Conservation (phyloP, 116 monocot species). For the Cymodocea nodosa region DNA sequence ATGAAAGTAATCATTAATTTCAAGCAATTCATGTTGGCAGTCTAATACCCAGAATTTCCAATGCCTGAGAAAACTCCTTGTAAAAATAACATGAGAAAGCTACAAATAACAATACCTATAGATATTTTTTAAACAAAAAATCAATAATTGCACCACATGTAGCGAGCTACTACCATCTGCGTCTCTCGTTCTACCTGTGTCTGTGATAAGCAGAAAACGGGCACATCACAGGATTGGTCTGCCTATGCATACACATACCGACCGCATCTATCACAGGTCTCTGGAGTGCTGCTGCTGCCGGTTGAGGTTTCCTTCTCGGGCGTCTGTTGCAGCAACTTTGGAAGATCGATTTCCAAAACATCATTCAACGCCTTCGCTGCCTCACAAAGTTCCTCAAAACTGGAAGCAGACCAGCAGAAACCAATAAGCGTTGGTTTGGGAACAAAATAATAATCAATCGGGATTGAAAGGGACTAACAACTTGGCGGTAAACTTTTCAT, state of each 20-base stretch:
- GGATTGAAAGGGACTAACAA: not conserved
- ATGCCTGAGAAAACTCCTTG: too few species aligned
- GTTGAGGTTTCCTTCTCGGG: constrained; percentile 3
- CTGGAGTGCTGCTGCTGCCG: not conserved
- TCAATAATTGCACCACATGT: too few species aligned
- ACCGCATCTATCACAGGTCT: constrained; percentile 51
- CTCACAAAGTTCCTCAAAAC: constrained; percentile 57
- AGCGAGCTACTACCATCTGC: too few species aligned
- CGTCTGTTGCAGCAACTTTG: constrained; percentile 26
- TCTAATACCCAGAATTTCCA: too few species aligned
- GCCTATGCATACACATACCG: constrained; percentile 15
- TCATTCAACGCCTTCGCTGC: constrained; percentile 45
- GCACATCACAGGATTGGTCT: too few species aligned
- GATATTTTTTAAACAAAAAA: too few species aligned
- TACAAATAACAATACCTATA: too few species aligned
- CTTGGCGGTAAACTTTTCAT: not conserved
- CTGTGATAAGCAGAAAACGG: too few species aligned
- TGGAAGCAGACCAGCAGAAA: constrained; percentile 6
- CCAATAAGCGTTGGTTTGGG: not conserved
- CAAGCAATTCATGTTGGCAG: too few species aligned
- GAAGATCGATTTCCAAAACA: constrained; percentile 50
- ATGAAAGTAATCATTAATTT: too few species aligned
- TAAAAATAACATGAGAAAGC: too few species aligned
- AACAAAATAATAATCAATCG: not conserved
- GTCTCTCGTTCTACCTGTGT: too few species aligned